Evolutionary conservation across 108 stramenopile species (phyloP), one percentile per base, ranked within the genome.

Genomic region (Skeletonema costatum): DNA sequence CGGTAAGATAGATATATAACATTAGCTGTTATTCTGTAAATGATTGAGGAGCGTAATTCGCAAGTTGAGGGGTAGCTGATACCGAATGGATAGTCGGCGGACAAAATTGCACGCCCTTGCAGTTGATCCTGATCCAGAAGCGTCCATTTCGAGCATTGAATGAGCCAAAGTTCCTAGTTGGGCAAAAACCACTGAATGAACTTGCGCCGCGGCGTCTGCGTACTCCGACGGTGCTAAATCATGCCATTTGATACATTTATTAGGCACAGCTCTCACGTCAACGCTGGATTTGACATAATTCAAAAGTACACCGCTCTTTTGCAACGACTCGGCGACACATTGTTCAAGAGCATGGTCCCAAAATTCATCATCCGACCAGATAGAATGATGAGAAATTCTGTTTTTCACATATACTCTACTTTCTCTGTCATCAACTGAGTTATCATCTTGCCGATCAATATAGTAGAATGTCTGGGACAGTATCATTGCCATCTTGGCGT

Each of bases 401-500:
- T 62, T 77, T 31, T 87, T 88, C 6, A 90, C 81, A 67, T 84
- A 90, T 2, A 87, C 60, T 16, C 88, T 73, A 30, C 71, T 74
- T 44, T 73, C 72, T 41, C 73, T 41, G 36, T 78, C 81, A 35
- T 72, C 74, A 60, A 17, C 42, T 31, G 72, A 33, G 21, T 66
- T 32, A 58, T 80, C 76, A 32, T 66, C 71, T 10, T 39, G 68
- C 16, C 68, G 59, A 5, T 74, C 70, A 6, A 66, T 46, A 32
- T 82, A 66, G 44, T 78, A 91, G 69, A 91, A 93, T 29, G 86
- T 89, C 61, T 89, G 86, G 9, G 85, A 73, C 0, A 93, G 86
- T 78, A 88, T 90, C 89, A 93, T 93, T 7, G 76, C 66, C 89
- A 93, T 86, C 75, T 89, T 91, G 2, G 90, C 88, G 59, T 82